Percentiles rank a stretch among this genome's conserved stretches.
Conservation (phyloP, 129 eudicot species). For the Centella asiatica region DNA sequence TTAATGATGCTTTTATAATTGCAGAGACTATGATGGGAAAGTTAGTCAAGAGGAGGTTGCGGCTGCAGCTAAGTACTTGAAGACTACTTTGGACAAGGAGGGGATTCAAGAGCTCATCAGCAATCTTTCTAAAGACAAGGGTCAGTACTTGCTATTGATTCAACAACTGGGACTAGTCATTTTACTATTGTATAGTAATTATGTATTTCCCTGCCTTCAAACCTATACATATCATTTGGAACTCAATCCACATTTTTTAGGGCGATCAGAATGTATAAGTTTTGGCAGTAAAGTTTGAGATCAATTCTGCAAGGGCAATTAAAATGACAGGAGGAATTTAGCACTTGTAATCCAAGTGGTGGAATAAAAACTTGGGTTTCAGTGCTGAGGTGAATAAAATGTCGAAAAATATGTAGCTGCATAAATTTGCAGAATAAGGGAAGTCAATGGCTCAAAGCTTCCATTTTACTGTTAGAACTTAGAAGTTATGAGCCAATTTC, state of each 20-base stretch:
- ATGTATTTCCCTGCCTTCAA: neutral
- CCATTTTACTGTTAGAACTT: neutral
- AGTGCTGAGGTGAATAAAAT: neutral
- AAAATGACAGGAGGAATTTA: neutral
- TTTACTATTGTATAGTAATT: neutral
- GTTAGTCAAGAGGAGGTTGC: constrained; percentile 97
- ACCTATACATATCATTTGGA: neutral
- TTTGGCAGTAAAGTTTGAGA: neutral
- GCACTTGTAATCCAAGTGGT: no score
- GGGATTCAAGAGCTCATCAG: constrained; percentile 88
- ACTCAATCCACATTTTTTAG: neutral
- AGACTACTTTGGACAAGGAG: constrained; percentile 86
- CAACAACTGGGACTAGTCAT: neutral
- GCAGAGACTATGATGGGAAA: constrained; percentile 97
- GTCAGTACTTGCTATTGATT: neutral
- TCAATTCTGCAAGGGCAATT: neutral
- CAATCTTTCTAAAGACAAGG: constrained; percentile 77
- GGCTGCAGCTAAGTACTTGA: constrained; percentile 85
- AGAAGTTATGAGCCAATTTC: neutral
- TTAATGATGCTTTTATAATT: constrained; percentile 1
- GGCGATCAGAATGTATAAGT: neutral
- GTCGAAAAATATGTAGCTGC: neutral
- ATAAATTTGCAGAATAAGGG: neutral
- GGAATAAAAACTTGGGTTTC: no score
- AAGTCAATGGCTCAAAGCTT: neutral